Evolutionary conservation across 176 grass and related monocot species (phyloP).

Genomic region (Phoenix roebelenii): DNA sequence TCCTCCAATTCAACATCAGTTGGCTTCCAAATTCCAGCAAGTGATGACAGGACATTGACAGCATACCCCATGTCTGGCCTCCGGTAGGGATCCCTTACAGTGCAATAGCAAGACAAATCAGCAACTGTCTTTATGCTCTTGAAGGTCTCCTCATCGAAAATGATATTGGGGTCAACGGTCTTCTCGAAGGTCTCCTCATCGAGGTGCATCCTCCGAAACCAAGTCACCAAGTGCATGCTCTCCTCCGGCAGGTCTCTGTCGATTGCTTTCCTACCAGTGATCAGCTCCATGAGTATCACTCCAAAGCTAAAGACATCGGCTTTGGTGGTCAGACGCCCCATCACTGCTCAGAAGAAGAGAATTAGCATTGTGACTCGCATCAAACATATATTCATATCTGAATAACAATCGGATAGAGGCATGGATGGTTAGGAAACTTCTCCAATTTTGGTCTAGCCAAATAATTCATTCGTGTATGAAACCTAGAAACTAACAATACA

Average conservation of each 20-base stretch:
- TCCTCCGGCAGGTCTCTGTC: conserved; percentile 19
- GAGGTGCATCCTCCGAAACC: conserved; percentile 23
- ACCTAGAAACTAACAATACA: too few species aligned
- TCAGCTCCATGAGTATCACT: conserved; percentile 38
- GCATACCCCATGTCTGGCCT: conserved; percentile 34
- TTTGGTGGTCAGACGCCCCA: conserved; percentile 37
- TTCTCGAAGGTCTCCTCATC: conserved; percentile 16
- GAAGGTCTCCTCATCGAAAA: conserved; percentile 27
- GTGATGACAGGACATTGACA: conserved; percentile 22
- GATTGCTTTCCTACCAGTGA: conserved; percentile 30
- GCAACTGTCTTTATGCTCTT: conserved; percentile 22
- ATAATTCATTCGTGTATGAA: too few species aligned
- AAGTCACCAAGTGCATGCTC: conserved; percentile 30
- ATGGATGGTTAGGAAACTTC: too few species aligned
- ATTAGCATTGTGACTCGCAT: neutral
- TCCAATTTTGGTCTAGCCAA: too few species aligned
- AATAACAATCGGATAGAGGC: too few species aligned
- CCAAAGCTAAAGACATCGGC: conserved; percentile 46
- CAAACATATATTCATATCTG: too few species aligned
- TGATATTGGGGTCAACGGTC: conserved; percentile 24
- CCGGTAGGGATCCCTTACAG: conserved; percentile 18
- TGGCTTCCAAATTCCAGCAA: too few species aligned
- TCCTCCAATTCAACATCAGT: too few species aligned
- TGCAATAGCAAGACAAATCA: conserved; percentile 30
- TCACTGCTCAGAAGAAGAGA: conserved; percentile 13